Percentiles rank a stretch among this genome's conserved stretches.
Evolutionary conservation across 495 filamentous ascomycete species (phyloP).

Genomic region (Aspergillus coremiiformis): DNA sequence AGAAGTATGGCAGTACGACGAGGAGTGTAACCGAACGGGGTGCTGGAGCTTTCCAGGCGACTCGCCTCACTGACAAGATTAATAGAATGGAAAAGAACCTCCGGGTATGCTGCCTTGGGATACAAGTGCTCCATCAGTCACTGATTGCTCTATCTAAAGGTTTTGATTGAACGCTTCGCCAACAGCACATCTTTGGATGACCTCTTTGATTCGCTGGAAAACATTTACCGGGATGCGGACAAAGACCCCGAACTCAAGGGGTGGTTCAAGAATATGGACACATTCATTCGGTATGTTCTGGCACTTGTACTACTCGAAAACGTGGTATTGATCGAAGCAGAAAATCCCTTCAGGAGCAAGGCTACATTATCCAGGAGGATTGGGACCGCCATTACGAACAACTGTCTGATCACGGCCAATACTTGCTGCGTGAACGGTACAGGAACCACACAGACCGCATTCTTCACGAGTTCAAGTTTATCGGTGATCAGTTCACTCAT

Average conservation of each 20-base stretch:
- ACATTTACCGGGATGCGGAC: conserved; percentile 86
- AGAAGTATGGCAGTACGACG: conserved; percentile 74
- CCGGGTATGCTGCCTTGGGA: conserved; percentile 45
- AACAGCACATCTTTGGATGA: conserved; percentile 87
- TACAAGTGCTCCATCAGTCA: conserved; percentile 19
- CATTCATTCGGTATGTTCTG: conserved; percentile 54
- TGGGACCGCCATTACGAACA: conserved; percentile 77
- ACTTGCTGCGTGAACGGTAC: conserved; percentile 84
- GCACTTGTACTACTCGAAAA: background rate
- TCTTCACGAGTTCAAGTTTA: conserved; percentile 81
- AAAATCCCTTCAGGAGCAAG: conserved; percentile 77
- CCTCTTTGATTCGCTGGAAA: conserved; percentile 76
- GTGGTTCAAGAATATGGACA: conserved; percentile 79
- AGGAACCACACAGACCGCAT: conserved; percentile 80
- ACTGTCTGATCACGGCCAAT: conserved; percentile 80
- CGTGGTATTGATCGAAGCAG: conserved; percentile 18
- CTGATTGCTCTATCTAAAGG: conserved; percentile 51
- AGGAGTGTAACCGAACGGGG: conserved; percentile 56
- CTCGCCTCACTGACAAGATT: conserved; percentile 53
- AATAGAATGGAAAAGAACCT: conserved; percentile 70
- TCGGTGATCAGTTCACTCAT: conserved; percentile 79
- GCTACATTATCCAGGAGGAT: conserved; percentile 79
- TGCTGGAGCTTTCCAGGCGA: conserved; percentile 60
- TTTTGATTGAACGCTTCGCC: conserved; percentile 88
- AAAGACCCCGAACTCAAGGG: conserved; percentile 76